Percentiles rank a stretch among this genome's conserved stretches.
Evolutionary conservation across 495 filamentous ascomycete genomes (phyloP).

Genomic region (Penicillium goetzii): DNA sequence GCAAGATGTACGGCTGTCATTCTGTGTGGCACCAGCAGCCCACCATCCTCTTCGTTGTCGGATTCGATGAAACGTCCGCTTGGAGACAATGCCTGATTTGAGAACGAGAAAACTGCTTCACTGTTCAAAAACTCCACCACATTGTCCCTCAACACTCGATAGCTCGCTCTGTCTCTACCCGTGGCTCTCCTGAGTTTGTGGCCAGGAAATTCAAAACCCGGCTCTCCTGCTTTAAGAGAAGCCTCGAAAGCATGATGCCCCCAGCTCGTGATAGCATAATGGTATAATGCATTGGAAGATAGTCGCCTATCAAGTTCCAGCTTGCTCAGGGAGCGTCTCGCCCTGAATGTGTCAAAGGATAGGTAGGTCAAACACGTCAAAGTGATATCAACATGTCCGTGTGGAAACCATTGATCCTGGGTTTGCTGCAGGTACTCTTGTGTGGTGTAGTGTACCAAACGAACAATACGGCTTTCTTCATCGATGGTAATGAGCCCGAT

Average conservation of each 20-base stretch:
- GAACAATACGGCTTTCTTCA: conserved; percentile 26
- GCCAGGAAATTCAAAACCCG: neutral
- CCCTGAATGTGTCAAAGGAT: conserved; percentile 15
- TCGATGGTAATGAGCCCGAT: conserved; percentile 51
- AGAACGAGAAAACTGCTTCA: neutral
- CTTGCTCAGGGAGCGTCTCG: no score
- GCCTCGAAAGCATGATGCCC: neutral
- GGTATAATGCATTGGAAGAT: neutral
- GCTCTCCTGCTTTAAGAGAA: neutral
- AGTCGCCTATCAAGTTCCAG: neutral
- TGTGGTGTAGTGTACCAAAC: conserved; percentile 57
- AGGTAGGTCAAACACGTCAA: conserved; percentile 26
- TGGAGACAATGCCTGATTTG: neutral
- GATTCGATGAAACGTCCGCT: neutral
- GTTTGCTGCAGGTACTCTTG: conserved; percentile 50
- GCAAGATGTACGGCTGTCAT: neutral
- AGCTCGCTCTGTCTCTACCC: neutral
- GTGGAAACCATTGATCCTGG: conserved; percentile 20
- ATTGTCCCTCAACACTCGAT: neutral
- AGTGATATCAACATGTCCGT: conserved; percentile 14
- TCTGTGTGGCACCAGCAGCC: neutral
- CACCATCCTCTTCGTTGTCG: neutral
- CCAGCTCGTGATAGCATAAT: neutral
- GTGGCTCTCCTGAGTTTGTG: neutral
- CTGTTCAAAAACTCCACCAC: neutral